Evolutionary conservation across 257 asterid genomes (phyloP).

Genomic region (Eustoma russellianum): DNA sequence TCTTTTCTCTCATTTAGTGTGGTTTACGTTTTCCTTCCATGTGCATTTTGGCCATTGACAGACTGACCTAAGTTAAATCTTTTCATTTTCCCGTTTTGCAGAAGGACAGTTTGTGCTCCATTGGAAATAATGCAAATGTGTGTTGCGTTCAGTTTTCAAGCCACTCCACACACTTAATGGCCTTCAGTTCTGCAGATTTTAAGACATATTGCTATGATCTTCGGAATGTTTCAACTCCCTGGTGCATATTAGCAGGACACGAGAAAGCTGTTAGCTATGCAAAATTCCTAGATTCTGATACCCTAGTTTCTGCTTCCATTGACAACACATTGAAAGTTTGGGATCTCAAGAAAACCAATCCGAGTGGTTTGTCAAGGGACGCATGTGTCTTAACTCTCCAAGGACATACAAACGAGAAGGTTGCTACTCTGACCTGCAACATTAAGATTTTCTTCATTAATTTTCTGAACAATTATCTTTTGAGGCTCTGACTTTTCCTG

Average conservation of each 20-base stretch:
- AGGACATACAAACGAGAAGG: conserved; percentile 97
- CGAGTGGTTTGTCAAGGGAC: conserved; percentile 54
- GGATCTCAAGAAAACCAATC: conserved; percentile 76
- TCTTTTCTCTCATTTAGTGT: no score
- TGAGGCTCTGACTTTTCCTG: neutral
- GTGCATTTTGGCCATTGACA: no score
- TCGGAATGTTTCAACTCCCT: conserved; percentile 64
- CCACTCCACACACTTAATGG: conserved; percentile 55
- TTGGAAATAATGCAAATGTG: conserved; percentile 77
- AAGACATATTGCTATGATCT: conserved; percentile 86
- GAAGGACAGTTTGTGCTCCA: conserved; percentile 81
- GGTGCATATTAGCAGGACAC: conserved; percentile 90
- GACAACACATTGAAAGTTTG: conserved; percentile 89
- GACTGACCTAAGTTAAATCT: conserved; percentile 1
- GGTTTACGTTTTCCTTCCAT: no score
- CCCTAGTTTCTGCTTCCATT: conserved; percentile 83
- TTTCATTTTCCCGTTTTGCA: conserved; percentile 34
- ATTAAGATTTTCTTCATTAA: neutral
- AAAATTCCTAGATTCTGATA: conserved; percentile 66
- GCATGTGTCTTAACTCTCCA: conserved; percentile 70
- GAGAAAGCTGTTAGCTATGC: conserved; percentile 85
- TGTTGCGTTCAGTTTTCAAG: conserved; percentile 89
- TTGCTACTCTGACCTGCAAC: conserved; percentile 17
- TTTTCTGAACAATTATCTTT: neutral
- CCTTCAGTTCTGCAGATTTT: conserved; percentile 84